These are phyloP conservation scores for Phytophthora citricola DNA, from an alignment of 352 stramenopile genomes.

Conservation along the genomic window DNA sequence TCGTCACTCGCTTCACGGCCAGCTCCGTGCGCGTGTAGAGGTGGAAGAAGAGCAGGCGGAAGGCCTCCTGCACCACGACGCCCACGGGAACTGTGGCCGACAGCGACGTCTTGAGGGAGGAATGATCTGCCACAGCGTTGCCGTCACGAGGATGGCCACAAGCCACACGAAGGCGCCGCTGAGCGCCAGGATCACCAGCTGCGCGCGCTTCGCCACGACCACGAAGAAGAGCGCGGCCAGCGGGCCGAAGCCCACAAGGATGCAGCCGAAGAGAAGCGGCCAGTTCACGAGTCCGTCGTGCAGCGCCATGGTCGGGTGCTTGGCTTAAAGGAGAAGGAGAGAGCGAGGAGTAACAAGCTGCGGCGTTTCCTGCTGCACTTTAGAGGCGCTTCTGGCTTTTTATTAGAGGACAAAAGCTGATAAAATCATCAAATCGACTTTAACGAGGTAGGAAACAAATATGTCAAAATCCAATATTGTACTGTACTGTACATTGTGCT, in stretches of 20 bases:
- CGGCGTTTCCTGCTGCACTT: not conserved
- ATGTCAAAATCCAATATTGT: too few species aligned
- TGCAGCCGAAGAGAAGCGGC: conserved; percentile 86
- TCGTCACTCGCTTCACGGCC: conserved; percentile 81
- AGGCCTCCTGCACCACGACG: conserved; percentile 77
- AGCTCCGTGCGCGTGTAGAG: conserved; percentile 80
- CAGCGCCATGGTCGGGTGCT: conserved; percentile 57
- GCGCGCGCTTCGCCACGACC: conserved; percentile 78
- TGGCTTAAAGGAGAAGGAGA: not conserved
- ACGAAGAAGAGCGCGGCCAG: conserved; percentile 82
- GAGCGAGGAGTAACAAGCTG: not conserved
- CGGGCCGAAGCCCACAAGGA: conserved; percentile 80
- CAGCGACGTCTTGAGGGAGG: conserved; percentile 76
- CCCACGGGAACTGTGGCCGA: conserved; percentile 75
- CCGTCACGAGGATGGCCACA: conserved; percentile 77
- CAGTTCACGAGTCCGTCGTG: conserved; percentile 81
- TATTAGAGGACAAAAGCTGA: not conserved
- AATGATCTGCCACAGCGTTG: conserved; percentile 80
- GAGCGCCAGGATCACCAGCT: conserved; percentile 86
- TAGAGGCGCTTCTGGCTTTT: conserved; percentile 3
- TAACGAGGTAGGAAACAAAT: too few species aligned
- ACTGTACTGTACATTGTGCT: too few species aligned
- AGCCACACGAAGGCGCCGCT: conserved; percentile 86
- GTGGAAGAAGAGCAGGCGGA: conserved; percentile 75
- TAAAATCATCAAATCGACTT: too few species aligned